A percentile compares a stretch with the other conserved stretches of the same genome.
These are phyloP conservation scores for Deinandra increscens DNA, from an alignment of 129 eudicot species.

Conservation along the genomic window DNA sequence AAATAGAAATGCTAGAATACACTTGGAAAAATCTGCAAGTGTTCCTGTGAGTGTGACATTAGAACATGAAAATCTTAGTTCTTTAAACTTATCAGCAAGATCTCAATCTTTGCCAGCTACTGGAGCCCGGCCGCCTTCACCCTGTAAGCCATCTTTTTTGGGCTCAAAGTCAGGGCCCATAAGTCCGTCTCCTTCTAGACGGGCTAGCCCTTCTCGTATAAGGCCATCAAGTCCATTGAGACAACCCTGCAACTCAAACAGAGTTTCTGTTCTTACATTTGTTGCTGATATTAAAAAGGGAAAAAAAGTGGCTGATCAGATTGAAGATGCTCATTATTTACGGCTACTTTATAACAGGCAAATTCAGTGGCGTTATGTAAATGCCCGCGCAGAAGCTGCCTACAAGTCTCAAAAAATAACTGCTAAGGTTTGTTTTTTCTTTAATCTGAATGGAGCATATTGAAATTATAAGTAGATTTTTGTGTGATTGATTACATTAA, in stretches of 20 bases:
- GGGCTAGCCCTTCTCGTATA: conserved; percentile 67
- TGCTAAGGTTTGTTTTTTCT: conserved; percentile 58
- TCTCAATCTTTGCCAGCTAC: conserved; percentile 29
- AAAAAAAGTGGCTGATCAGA: conserved; percentile 55
- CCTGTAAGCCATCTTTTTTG: conserved; percentile 39
- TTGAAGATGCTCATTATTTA: conserved; percentile 85
- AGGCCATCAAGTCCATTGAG: conserved; percentile 81
- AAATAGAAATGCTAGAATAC: conserved; percentile 38
- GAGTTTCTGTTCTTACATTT: conserved; percentile 83
- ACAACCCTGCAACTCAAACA: conserved; percentile 52
- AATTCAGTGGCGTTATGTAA: conserved; percentile 82
- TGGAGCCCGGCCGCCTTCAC: conserved; percentile 51
- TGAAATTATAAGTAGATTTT: conserved; percentile 5
- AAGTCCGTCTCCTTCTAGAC: conserved; percentile 54
- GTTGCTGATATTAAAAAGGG: conserved; percentile 81
- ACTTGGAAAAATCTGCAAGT: conserved; percentile 53
- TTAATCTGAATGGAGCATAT: background rate
- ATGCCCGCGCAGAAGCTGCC: conserved; percentile 60
- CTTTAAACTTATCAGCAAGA: conserved; percentile 29
- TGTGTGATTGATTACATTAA: conserved; percentile 6
- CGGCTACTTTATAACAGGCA: conserved; percentile 72
- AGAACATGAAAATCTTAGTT: conserved; percentile 38
- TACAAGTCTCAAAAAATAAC: conserved; percentile 47
- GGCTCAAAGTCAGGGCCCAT: conserved; percentile 38
- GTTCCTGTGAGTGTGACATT: conserved; percentile 36